Evolutionary conservation across 306 rosid genomes (phyloP), one percentile per base, ranked within the genome.

Genomic region (Ammopiptanthus mongolicus): DNA sequence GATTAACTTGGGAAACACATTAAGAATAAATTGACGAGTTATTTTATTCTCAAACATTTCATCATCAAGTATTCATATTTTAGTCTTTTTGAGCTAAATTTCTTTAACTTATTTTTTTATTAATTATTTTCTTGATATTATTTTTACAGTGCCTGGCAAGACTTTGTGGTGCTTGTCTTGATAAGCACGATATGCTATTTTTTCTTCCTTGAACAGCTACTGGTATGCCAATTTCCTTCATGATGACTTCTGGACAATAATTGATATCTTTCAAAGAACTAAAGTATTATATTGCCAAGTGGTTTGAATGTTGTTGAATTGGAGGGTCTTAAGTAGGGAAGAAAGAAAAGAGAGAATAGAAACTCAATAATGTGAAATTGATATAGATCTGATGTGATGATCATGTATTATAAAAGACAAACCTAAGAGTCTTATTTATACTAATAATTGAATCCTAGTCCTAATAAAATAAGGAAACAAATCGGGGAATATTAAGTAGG

Each of bases 141-240:
- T 39, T 78, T 74, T 65, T 78, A 59, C 95, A 95, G 98, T 65
- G 98, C 87, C 8, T 95, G 98, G 98, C 98, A 95, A 85, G 98
- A 95, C 86, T 91, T 95, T 14, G 97, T 91, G 84, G 89, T 95
- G 84, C 93, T 95, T 74, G 88, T 88, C 80, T 85, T 91, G 78
- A 91, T 95, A 77, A 95, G 98, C 92, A 88, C 96, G 6, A 85
- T 91, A 72, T 91, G 98, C 88, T 95, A 95, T 77, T 91, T 95
- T 85, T 95, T 95, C 96, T 95, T 91, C 86, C 93, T 95, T 18
- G 97, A 95, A 86, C 98, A 95, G 88, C 96, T 95, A 46, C 88
- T 95, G 97, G 98, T 95, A 91, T 71, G 93, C 65, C 82, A 75
- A 13, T 81, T 75, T 71, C 46, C 77, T 68, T 52, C 59, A 12